These are phyloP conservation scores for Xylariales sp. DNA, from an alignment of 2,329 filamentous ascomycete species.

Conservation along the genomic window DNA sequence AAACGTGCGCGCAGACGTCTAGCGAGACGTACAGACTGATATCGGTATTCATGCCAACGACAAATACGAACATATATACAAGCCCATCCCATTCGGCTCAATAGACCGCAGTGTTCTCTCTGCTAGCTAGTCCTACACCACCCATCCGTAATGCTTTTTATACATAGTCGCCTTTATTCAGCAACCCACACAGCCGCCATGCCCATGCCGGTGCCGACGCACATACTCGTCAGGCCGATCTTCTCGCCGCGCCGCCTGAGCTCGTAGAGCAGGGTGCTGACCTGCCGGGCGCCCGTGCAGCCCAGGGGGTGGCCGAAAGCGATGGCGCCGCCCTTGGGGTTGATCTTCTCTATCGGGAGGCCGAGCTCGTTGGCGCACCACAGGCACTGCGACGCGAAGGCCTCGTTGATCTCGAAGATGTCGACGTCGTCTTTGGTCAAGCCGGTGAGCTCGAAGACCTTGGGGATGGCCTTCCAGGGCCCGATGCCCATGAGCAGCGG, in stretches of 20 bases:
- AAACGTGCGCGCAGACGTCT: not conserved
- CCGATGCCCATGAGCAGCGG: conserved; percentile 96
- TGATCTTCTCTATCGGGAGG: conserved; percentile 86
- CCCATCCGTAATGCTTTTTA: conserved; percentile 1
- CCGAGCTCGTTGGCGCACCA: conserved; percentile 93
- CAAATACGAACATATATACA: conserved; percentile 14
- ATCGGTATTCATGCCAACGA: conserved; percentile 16
- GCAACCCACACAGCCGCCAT: conserved; percentile 98
- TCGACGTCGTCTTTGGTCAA: conserved; percentile 91
- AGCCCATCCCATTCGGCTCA: conserved; percentile 1
- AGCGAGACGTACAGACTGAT: not conserved
- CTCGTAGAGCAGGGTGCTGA: conserved; percentile 92
- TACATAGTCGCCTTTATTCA: conserved; percentile 68
- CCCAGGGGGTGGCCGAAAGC: conserved; percentile 96
- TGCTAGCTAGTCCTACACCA: conserved; percentile 24
- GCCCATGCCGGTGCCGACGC: conserved; percentile 95
- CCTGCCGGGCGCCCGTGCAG: conserved; percentile 92
- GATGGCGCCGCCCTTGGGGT: conserved; percentile 96
- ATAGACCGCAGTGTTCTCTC: not conserved
- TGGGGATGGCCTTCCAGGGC: conserved; percentile 94
- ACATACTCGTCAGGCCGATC: conserved; percentile 95
- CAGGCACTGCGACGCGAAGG: conserved; percentile 93
- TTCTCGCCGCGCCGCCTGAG: conserved; percentile 84
- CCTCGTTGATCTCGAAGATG: conserved; percentile 99
- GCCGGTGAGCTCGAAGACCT: conserved; percentile 87